These are phyloP conservation scores for Aspergillus ellipticus DNA, from an alignment of 495 filamentous ascomycete species.

Conservation along the genomic window DNA sequence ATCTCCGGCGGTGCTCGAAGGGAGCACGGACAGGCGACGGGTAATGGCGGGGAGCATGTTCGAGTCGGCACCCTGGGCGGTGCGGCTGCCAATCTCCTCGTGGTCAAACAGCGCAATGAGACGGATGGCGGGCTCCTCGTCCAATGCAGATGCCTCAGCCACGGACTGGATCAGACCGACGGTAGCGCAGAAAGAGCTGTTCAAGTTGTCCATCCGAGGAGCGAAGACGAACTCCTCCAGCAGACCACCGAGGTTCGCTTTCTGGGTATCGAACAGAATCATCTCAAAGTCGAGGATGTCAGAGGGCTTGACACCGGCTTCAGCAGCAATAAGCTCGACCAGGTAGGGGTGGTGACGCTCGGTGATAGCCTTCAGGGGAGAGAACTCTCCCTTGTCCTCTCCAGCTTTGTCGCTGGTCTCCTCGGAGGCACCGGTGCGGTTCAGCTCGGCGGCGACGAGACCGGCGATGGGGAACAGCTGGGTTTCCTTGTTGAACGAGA, in stretches of 20 bases:
- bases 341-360: slow-evolving; percentile 89
- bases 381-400: slow-evolving; percentile 44
- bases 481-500: slow-evolving; percentile 93
- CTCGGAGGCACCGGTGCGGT: slow-evolving; percentile 55
- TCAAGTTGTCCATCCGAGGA: slow-evolving; percentile 86
- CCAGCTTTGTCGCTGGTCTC: slow-evolving; percentile 32
- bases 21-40: slow-evolving; percentile 78
- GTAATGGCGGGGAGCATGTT: slow-evolving; percentile 87
- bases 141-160: slow-evolving; percentile 54
- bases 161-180: slow-evolving; percentile 78
- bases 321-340: slow-evolving; percentile 77
- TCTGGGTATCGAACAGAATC: slow-evolving; percentile 92
- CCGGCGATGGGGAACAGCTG: slow-evolving; percentile 93
- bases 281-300: slow-evolving; percentile 93
- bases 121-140: slow-evolving; percentile 76
- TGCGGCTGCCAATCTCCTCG: slow-evolving; percentile 90
- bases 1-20: slow-evolving; percentile 45
- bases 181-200: slow-evolving; percentile 88
- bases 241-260: slow-evolving; percentile 81
- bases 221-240: slow-evolving; percentile 95
- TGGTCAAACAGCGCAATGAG: slow-evolving; percentile 93
- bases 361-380: slow-evolving; percentile 68
- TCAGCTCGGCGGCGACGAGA: slow-evolving; percentile 80
- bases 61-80: slow-evolving; percentile 89
- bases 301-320: slow-evolving; percentile 62